Evolutionary conservation across 805 yeast genomes (phyloP), one percentile per base, ranked within the genome.

Genomic region (Suhomyces xylopsoci): DNA sequence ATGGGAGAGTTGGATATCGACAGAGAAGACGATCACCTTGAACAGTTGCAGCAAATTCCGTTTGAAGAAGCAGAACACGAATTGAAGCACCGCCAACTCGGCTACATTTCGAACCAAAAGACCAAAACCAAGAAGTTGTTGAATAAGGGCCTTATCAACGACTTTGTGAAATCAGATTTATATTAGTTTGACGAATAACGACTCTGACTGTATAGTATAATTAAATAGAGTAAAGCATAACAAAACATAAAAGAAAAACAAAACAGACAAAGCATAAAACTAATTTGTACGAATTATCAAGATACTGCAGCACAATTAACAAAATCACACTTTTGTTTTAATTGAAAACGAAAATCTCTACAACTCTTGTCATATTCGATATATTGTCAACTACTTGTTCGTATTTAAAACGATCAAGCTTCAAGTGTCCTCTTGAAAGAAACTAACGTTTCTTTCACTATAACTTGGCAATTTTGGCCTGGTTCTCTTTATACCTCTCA

Each of bases 1-100:
- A 68, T 94, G 66, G 99, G 98, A 19, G 97, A 93, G 67, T 81
- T 93, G 56, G 97, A 92, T 68, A 87, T 90, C 56, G 96, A 90
- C 64, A 81, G 75, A 56, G 97, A 91, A 69, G 96, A 88, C 63
- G 81, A 74, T 55, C 88, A 88, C 49, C 69, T 88, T 60, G 77
- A 76, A 41, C 69, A 72, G 12, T 76, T 84, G 68, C 74, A 79
- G 56, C 82, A 81, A 64, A 76, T 89, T 20, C 82, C 81, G 32
- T 91, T 82, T 65, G 76, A 73, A 38, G 80, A 76, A 45, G 96
- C 94, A 1, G 83, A 82, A 60, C 60, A 64, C 30, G 77, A 76
- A 52, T 67, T 68, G 57, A 66, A 67, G 53, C 54, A 51, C 7
- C 56, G 54, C 26, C 76, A 73, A 36, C 59, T 55, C 34, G 61